These are phyloP conservation scores for Blastocystis sp. DNA, from an alignment of 352 stramenopile species.

Conservation along the genomic window DNA sequence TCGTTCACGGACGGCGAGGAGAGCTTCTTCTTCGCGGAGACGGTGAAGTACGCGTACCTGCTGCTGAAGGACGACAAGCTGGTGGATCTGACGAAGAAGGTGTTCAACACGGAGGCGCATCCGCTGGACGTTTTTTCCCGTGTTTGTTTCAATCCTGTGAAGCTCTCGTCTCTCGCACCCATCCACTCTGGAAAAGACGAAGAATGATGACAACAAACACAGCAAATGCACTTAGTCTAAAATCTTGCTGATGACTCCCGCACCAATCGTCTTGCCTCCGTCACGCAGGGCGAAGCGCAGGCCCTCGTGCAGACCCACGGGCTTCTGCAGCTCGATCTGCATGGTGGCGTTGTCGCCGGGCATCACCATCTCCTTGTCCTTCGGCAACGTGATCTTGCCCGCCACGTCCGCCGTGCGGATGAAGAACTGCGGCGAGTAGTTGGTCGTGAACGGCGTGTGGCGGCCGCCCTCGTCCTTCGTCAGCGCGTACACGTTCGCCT, in stretches of 20 bases:
- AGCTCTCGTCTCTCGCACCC: no score
- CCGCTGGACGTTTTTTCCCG: conserved; percentile 74
- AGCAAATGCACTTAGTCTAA: conserved; percentile 76
- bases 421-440: conserved; percentile 95
- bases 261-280: conserved; percentile 88
- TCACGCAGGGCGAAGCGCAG: conserved; percentile 92
- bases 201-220: no score
- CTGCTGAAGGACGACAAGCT: conserved; percentile 80
- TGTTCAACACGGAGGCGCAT: conserved; percentile 95
- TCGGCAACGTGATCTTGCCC: conserved; percentile 81
- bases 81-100: conserved; percentile 85
- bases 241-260: conserved; percentile 88
- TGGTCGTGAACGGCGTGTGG: conserved; percentile 92
- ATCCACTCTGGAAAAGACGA: no score
- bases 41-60: conserved; percentile 86
- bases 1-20: conserved; percentile 82
- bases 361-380: conserved; percentile 81
- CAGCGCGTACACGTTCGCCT: conserved; percentile 90
- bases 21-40: conserved; percentile 86
- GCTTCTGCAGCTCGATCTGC: conserved; percentile 85
- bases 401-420: conserved; percentile 91
- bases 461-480: conserved; percentile 91
- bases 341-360: conserved; percentile 90
- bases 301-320: conserved; percentile 84
- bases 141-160: no score